Evolutionary conservation across 768 basidiomycete genomes (phyloP), one percentile per base, ranked within the genome.

Genomic region (Boletus pseudo-olivaceus): DNA sequence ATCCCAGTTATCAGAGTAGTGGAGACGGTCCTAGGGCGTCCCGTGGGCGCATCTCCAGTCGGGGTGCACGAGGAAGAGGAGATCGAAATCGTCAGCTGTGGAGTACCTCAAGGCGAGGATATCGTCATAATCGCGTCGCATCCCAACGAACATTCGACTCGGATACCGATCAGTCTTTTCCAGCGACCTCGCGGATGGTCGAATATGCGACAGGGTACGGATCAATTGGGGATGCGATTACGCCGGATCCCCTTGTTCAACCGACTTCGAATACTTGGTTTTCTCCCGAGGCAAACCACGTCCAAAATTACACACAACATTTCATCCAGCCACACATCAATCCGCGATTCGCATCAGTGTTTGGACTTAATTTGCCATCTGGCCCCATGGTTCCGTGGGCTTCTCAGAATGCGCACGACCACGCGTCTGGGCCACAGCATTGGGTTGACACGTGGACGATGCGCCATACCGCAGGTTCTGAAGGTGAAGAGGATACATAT

Each of bases 281-380:
- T 30, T 57, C 55, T 53, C 57, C 57, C 2, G 59, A 45, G 32
- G 29, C 37, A 23, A 58, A 39, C 33, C 46, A 39, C 41, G 43
- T 56, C 7, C 53, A 60, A 47, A 51, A 52, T 49, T 67, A 64
- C 23, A 43, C 45, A 17, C 69, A 65, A 43, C 57, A 63, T 30
- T 65, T 75, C 64, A 75, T 90, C n/a, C 87, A 90, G 59, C 90
- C 90, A 7, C 90, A 92, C 63, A 91, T 92, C 54, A 91, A 92
- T 61, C 90, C 90, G 9, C 79, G 84, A 11, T 91, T 92, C 68
- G 87, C 88, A 14, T 79, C 81, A 32, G 72, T 73, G 29, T 87
- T 89, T 57, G 86, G 83, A 26, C 67, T 84, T 53, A 73, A 76
- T 46, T 47, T 69, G 73, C 53, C 62, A 47, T 19, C 67, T 23